Base-by-base conservation (phyloP, 352 stramenopile genomes). In the Thalassiosira hispida region DNA sequence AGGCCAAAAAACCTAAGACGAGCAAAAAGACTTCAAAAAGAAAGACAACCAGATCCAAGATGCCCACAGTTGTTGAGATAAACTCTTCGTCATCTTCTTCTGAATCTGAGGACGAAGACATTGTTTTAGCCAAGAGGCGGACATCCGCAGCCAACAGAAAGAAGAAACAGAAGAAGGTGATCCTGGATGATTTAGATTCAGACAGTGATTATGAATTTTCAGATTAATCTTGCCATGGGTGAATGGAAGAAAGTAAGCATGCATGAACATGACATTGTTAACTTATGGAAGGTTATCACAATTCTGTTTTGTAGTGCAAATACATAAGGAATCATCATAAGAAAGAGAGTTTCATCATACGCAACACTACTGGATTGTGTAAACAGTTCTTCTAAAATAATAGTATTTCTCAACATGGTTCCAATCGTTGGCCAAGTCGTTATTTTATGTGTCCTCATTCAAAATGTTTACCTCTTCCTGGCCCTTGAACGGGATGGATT, bases 81-180 rank as follows among this genome's bases (percentile, higher is more conserved):
- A 52, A 70, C 20, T 76, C 73, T 12, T 81, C 64, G 4, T 80
- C 72, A 22, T 73, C 64, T 5, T 65, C 49, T 60, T 69, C 59
- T 38, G 57, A 35, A 59, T 63, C 47, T 27, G 57, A 68, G 2
- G 47, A 56, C 6, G 47, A 55, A 12, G 46, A 55, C 25, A 23
- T 42, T 23, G 18, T 55, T 53, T 12, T 53, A 25, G 33, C 59
- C 27, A 35, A 55, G 22, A 55, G 38, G 22, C 18, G 12, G 22
- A 8, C 38, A 55, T 0, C 20, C 33, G n/a, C 38, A 55, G 2
- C 20, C 33, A 52, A n/a, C 23, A 55, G 2, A 18, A 67, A 55
- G 40, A 67, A 56, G 59, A 66, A 25, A 47, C 35, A 53, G 2
- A 42, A 66, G 14, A 66, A 35, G 14, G 59, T 42, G 1, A 29